Evolutionary conservation across 2,329 filamentous ascomycete genomes (phyloP).

Genomic region (Cladophialophora bantiana): DNA sequence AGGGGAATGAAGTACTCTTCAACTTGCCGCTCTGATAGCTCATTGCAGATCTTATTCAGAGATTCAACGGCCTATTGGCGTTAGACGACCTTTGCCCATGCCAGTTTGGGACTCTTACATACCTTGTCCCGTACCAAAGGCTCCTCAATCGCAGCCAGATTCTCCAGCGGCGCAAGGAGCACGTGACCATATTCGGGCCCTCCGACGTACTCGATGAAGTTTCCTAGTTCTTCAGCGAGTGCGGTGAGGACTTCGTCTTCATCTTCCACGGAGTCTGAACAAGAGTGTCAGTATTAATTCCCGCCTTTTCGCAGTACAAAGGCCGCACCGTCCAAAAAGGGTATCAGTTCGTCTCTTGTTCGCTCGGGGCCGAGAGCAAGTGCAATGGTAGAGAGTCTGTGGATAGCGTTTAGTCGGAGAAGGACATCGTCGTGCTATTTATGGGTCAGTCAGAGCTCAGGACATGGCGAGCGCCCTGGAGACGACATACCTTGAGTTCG

Average conservation of each 20-base stretch:
- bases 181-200: conserved; percentile 94
- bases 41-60: conserved; percentile 97
- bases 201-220: conserved; percentile 97
- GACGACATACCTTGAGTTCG: conserved; percentile 84
- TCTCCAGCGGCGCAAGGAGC: conserved; percentile 94
- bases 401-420: conserved; percentile 96
- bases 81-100: conserved; percentile 25
- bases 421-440: conserved; percentile 95
- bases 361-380: conserved; percentile 93
- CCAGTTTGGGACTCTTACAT: conserved; percentile 41
- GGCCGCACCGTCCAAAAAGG: conserved; percentile 88
- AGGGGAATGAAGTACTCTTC: conserved; percentile 98
- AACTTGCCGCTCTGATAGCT: conserved; percentile 88
- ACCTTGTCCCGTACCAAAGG: conserved; percentile 98
- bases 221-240: conserved; percentile 93
- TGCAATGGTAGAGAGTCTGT: conserved; percentile 96
- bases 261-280: conserved; percentile 93
- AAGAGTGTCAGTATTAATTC: conserved; percentile 31
- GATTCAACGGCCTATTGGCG: conserved; percentile 85
- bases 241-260: conserved; percentile 98
- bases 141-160: conserved; percentile 97
- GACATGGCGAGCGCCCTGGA: not conserved
- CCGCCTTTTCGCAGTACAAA: conserved; percentile 38
- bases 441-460: conserved; percentile 37
- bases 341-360: conserved; percentile 97